Conservation (phyloP, 2,329 filamentous ascomycete genomes). For the Celoporthe dispersa region DNA sequence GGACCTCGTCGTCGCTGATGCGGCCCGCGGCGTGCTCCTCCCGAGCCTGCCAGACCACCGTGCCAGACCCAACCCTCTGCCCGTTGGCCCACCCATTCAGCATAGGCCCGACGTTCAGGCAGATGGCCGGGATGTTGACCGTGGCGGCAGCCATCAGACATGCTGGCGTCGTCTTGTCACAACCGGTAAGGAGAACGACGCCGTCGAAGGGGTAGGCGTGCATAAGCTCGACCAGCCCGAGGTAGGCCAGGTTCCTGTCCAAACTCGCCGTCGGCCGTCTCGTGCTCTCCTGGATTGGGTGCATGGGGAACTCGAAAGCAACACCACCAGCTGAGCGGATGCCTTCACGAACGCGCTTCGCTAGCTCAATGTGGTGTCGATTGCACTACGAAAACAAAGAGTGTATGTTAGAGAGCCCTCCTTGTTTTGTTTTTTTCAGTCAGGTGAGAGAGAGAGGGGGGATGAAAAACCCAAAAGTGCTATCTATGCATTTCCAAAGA, state of each 20-base stretch:
- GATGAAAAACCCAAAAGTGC: not conserved
- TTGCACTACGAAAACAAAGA: conserved; percentile 43
- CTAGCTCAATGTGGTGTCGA: conserved; percentile 52
- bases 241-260: conserved; percentile 54
- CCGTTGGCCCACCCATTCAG: conserved; percentile 51
- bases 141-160: conserved; percentile 57
- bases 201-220: conserved; percentile 54
- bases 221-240: conserved; percentile 52
- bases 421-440: not conserved
- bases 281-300: conserved; percentile 55
- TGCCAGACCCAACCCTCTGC: conserved; percentile 49
- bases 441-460: not conserved
- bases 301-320: conserved; percentile 55
- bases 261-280: conserved; percentile 53
- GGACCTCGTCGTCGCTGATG: conserved; percentile 48
- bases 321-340: conserved; percentile 54
- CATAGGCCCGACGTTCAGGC: conserved; percentile 58
- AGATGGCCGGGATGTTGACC: conserved; percentile 55
- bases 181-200: conserved; percentile 55
- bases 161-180: conserved; percentile 57
- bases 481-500: not conserved
- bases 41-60: conserved; percentile 53
- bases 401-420: not conserved
- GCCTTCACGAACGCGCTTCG: conserved; percentile 54
- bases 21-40: conserved; percentile 52